A percentile compares a stretch with the other conserved stretches of the same genome.
Conservation (phyloP, 257 asterid species). For the Knoxia roxburghii region DNA sequence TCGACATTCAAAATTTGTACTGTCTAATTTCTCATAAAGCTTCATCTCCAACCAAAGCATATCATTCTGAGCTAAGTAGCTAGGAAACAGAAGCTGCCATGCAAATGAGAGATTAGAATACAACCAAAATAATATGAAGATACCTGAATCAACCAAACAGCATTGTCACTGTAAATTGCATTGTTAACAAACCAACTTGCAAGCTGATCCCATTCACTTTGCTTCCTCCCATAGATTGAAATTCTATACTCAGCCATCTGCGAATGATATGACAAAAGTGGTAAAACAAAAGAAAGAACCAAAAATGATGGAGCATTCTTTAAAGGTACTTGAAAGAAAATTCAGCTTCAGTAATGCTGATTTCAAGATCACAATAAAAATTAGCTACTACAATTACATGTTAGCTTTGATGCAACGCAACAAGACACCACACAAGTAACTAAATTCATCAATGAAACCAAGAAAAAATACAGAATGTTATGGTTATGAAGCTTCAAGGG, state of each 20-base stretch:
- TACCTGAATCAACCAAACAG: conserved; percentile 96
- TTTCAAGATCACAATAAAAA: neutral
- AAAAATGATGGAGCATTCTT: neutral
- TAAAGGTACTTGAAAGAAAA: neutral
- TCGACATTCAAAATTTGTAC: neutral
- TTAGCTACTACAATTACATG: neutral
- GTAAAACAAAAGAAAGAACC: neutral
- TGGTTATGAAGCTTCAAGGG: neutral
- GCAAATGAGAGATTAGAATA: neutral
- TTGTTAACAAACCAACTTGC: conserved; percentile 93
- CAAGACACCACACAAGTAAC: neutral
- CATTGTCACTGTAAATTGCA: conserved; percentile 65
- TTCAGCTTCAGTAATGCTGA: neutral
- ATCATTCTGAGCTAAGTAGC: neutral
- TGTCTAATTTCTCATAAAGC: neutral
- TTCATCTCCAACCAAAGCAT: neutral
- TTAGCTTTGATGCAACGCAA: neutral
- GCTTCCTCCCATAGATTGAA: conserved; percentile 85
- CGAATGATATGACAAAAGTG: neutral
- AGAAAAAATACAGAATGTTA: neutral
- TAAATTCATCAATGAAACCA: neutral
- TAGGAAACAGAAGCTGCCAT: neutral
- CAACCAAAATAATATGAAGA: neutral
- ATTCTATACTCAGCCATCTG: conserved; percentile 93
- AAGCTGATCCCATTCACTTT: conserved; percentile 93